These are phyloP conservation scores for Diplosphaera chodatii DNA, from an alignment of 139 green algal species.

Conservation along the genomic window DNA sequence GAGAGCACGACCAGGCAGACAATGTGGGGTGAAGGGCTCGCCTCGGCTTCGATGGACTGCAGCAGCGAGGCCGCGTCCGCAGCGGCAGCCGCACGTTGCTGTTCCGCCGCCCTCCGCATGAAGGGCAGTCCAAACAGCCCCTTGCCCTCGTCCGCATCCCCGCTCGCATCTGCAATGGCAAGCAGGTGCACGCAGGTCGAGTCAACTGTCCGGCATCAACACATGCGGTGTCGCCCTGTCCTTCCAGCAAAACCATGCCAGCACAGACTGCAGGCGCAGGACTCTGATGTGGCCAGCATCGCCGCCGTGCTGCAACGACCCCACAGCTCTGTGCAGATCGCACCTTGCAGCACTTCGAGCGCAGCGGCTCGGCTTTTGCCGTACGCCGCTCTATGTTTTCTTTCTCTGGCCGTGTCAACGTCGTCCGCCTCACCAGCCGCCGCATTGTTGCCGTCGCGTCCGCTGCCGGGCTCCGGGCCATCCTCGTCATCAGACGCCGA, in stretches of 20 bases:
- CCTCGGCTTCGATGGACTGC: slow-evolving; percentile 9
- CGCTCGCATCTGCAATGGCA: slow-evolving; percentile 13
- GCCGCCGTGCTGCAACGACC: too few relatives aligned
- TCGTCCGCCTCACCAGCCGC: not conserved
- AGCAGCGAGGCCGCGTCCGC: slow-evolving; percentile 29
- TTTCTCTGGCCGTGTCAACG: slow-evolving; percentile 2
- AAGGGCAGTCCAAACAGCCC: slow-evolving; percentile 90
- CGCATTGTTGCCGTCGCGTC: slow-evolving; percentile 7
- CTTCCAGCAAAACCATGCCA: too few relatives aligned
- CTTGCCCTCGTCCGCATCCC: slow-evolving; percentile 34
- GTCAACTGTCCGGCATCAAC: too few relatives aligned
- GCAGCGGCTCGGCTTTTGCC: slow-evolving; percentile 36
- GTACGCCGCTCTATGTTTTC: slow-evolving; percentile 9
- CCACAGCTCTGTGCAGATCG: not conserved
- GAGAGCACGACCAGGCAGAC: too few relatives aligned
- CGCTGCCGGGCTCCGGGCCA: slow-evolving; percentile 25
- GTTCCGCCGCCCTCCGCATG: slow-evolving; percentile 75
- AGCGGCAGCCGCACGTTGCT: slow-evolving; percentile 28
- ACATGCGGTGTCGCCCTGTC: too few relatives aligned
- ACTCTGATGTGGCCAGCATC: too few relatives aligned
- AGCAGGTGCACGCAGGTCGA: not conserved
- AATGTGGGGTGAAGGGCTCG: too few relatives aligned
- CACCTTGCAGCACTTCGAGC: slow-evolving; percentile 53
- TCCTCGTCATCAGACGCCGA: slow-evolving; percentile 26
- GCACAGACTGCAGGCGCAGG: too few relatives aligned